Base-by-base conservation (phyloP, 2,329 filamentous ascomycete genomes). In the Ophiostoma quercus region DNA sequence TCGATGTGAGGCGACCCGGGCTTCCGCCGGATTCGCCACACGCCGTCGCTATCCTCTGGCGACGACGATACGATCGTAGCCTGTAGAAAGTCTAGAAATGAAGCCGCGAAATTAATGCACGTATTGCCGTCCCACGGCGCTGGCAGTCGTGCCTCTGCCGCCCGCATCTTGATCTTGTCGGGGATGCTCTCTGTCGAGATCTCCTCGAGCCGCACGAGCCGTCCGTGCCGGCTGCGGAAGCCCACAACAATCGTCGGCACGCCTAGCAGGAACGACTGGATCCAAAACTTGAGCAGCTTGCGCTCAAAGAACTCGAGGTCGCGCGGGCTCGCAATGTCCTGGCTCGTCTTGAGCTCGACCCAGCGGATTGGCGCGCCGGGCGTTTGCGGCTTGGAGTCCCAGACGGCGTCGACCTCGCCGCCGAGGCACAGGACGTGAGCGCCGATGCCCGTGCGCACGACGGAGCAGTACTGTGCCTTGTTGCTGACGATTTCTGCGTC, bases 271-370 rank as follows among this genome's bases (percentile, higher is more conserved):
- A 97, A 99, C 0, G 92, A 96, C 79, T 98, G 95, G 16, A 94
- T 92, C 95, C 95, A 99, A 80, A 94, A 97, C 76, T 96, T 96
- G 79, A 96, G 86, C 69, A 98, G 84, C 78, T 98, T 98, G 67
- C 91, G 87, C 79, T 97, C 92, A 77, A 94, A 97, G 73, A 88
- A 90, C 25, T 89, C 79, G 76, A 88, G 84, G 75, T 95, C 91
- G 66, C 87, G 84, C 1, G 89, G 84, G 71, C 85, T 85, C 68
- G 83, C 83, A 67, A 94, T 88, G 73, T 90, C 88, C 57, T 87
- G 89, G n/a, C 88, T 87, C 0, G 95, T 99, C 78, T 99, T 99
- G 71, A 99, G 85, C 79, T 99, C 95, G 41, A 98, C 90, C 91
- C 94, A 99, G 75, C 94, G 92, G 73, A 92, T 90, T 0, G 90